These are phyloP conservation scores for Microcyclosporella mali DNA, from an alignment of 2,329 filamentous ascomycete genomes.

Conservation along the genomic window DNA sequence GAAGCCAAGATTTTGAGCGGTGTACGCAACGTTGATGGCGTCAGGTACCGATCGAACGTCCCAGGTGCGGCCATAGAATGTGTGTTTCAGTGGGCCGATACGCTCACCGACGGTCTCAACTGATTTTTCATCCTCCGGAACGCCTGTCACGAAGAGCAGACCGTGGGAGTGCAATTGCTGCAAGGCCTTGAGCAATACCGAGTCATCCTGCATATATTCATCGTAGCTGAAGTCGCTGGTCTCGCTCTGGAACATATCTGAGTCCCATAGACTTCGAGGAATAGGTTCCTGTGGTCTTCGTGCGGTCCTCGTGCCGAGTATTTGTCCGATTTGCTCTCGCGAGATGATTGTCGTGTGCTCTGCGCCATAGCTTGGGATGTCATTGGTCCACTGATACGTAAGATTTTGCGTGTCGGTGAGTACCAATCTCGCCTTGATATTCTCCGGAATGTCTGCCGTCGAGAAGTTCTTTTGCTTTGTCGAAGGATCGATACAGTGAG, in stretches of 20 bases:
- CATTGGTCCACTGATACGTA: constrained; percentile 55
- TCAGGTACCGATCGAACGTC: constrained; percentile 76
- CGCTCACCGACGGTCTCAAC: constrained; percentile 63
- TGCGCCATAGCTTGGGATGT: constrained; percentile 41
- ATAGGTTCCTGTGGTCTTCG: background rate
- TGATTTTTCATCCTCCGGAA: constrained; percentile 51
- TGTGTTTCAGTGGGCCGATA: constrained; percentile 74
- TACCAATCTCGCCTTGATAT: constrained; percentile 39
- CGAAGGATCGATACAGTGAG: constrained; percentile 51
- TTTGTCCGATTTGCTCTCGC: constrained; percentile 4
- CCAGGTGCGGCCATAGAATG: constrained; percentile 88
- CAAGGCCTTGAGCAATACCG: constrained; percentile 56
- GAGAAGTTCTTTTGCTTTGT: constrained; percentile 60
- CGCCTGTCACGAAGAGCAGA: constrained; percentile 67
- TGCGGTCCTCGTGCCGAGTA: background rate
- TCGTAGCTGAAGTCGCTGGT: constrained; percentile 59
- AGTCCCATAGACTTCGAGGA: constrained; percentile 37
- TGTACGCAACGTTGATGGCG: constrained; percentile 88
- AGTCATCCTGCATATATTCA: constrained; percentile 60
- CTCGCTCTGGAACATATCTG: constrained; percentile 40
- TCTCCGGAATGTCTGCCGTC: constrained; percentile 55
- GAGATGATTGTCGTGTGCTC: constrained; percentile 38
- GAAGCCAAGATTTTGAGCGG: constrained; percentile 70
- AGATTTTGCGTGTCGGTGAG: constrained; percentile 24
- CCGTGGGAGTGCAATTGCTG: constrained; percentile 60